phyloP scores from a whole-genome alignment of 129 eudicot species.

The Ambrosia artemisiifolia region DNA sequence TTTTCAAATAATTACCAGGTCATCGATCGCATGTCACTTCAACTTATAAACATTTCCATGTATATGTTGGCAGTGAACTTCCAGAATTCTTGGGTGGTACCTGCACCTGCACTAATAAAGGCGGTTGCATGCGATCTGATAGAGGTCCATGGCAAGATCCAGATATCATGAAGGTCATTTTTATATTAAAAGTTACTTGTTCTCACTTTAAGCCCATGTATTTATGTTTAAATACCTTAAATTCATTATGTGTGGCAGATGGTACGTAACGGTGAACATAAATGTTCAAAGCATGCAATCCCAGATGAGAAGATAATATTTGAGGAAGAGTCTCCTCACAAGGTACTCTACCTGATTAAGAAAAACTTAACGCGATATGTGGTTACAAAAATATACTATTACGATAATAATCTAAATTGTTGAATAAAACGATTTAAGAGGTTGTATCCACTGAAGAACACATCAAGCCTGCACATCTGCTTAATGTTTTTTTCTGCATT shows the following conservation, averaged over 20 bases:
- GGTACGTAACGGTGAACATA: conserved; percentile 82
- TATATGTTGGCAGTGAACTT: conserved; percentile 61
- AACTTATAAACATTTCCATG: neutral
- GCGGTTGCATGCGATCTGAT: conserved; percentile 89
- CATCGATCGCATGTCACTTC: neutral
- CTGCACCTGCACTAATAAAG: conserved; percentile 76
- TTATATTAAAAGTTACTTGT: neutral
- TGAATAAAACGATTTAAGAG: neutral
- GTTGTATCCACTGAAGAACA: conserved; percentile 15
- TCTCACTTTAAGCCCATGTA: neutral
- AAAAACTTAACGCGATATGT: neutral
- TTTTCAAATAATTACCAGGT: neutral
- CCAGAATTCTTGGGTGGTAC: conserved; percentile 96
- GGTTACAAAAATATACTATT: neutral
- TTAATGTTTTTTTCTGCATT: conserved; percentile 28
- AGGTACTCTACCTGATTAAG: conserved; percentile 11
- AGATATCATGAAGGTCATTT: conserved; percentile 76
- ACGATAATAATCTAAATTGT: neutral
- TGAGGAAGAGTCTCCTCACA: conserved; percentile 54
- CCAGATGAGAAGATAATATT: conserved; percentile 62
- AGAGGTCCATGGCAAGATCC: conserved; percentile 98
- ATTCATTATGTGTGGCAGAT: conserved; percentile 43
- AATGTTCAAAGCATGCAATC: conserved; percentile 41
- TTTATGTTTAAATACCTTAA: neutral
- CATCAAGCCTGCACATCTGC: conserved; percentile 34